Evolutionary conservation across 805 yeast genomes (phyloP).

Genomic region (Wickerhamomyces queroliae): DNA sequence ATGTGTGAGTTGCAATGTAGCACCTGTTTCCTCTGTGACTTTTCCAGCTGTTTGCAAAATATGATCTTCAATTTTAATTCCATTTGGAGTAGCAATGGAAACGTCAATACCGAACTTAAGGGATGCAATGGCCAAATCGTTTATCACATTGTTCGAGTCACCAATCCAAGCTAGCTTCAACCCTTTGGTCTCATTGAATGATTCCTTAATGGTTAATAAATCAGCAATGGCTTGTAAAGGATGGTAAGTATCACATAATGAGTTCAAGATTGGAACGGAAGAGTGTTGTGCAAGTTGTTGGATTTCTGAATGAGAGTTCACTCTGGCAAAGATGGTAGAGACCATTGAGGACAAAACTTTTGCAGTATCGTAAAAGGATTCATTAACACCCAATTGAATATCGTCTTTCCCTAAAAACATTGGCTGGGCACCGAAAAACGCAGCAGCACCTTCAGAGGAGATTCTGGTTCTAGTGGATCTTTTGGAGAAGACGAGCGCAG

Average conservation of each 20-base stretch:
- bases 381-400: slow-evolving; percentile 94
- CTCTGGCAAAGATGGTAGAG: slow-evolving; percentile 96
- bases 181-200: slow-evolving; percentile 50
- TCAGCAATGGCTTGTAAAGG: slow-evolving; percentile 96
- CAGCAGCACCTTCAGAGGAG: slow-evolving; percentile 90
- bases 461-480: slow-evolving; percentile 95
- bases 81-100: slow-evolving; percentile 78
- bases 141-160: slow-evolving; percentile 92
- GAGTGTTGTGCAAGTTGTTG: slow-evolving; percentile 73
- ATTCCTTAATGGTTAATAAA: slow-evolving; percentile 77
- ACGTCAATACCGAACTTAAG: slow-evolving; percentile 80
- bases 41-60: slow-evolving; percentile 50
- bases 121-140: slow-evolving; percentile 87
- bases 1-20: slow-evolving; percentile 52
- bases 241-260: slow-evolving; percentile 88
- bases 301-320: slow-evolving; percentile 78
- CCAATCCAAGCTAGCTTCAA: slow-evolving; percentile 93
- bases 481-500: slow-evolving; percentile 81
- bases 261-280: slow-evolving; percentile 85
- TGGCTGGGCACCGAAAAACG: slow-evolving; percentile 91
- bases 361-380: slow-evolving; percentile 82
- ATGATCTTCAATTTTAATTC: slow-evolving; percentile 52
- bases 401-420: slow-evolving; percentile 96
- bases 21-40: slow-evolving; percentile 45
- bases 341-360: slow-evolving; percentile 93